Base-by-base conservation (phyloP, 192 early-diverging fungal species). In the Helicostylum pulchrum region DNA sequence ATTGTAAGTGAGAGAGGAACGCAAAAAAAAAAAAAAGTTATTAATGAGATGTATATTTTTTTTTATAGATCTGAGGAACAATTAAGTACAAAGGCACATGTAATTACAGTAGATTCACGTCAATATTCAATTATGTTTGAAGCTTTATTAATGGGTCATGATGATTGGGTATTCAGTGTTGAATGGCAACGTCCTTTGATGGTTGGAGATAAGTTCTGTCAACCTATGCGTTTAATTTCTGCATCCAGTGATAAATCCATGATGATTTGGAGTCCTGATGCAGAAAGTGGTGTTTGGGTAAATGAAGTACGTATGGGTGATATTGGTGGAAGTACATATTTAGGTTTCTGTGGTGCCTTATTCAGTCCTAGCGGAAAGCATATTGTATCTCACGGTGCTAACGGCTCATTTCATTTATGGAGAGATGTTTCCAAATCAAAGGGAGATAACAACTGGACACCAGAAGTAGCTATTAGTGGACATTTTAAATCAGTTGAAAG, bases 181-280 rank as follows among this genome's bases (percentile, higher is more conserved):
- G 64, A 78, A 42, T 99, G 95, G 95, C 78, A 88, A 23, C 85
- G 82, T 20, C 73, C 88, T 15, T 62, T 19, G 4, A 43, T 74
- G 4, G 56, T 66, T 21, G 62, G 56, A 7, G 32, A 34, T 12
- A 62, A 62, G 2, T 83, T 80, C 47, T 63, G 81, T 46, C 88
- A 92, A 59, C 87, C 85, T 9, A 79, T 93, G 75, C 54, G 69
- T 10, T 77, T 99, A 3, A 74, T 94, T 17, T 91, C 94, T 4
- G 88, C 95, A 0, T 96, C 94, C 0, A 90, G 88, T 8, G 97
- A 99, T 73, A 91, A 95, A 73, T 89, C 91, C 15, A 86, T 95
- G 73, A 89, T 97, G 74, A 74, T 94, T 26, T 99, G 97, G 97
- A 73, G 66, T 10, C 92, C 94, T 1, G 92, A 95, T 61, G 45